Evolutionary conservation across 345 rosid genomes (phyloP).

Genomic region (Eucalyptus rudis): DNA sequence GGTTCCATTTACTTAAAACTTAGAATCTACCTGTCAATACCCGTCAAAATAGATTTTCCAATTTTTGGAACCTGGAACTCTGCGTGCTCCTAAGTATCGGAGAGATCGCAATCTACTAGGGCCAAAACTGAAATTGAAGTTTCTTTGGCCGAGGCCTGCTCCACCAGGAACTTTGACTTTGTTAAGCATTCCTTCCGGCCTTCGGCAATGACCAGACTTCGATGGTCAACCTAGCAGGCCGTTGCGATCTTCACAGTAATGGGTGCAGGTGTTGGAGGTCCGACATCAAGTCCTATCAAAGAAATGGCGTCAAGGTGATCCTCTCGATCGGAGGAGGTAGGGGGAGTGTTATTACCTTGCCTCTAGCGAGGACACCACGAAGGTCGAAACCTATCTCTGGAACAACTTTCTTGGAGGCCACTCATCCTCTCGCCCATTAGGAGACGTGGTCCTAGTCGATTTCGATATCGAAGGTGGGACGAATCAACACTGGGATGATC

Average conservation of each 20-base stretch:
- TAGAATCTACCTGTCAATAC: too few species aligned
- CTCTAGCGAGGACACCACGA: neutral
- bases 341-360: neutral
- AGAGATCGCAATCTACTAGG: conserved; percentile 12
- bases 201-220: conserved; percentile 12
- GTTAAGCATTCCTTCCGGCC: conserved; percentile 5
- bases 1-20: too few species aligned
- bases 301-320: neutral
- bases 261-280: conserved; percentile 1
- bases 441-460: neutral
- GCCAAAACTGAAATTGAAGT: conserved; percentile 4
- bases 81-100: neutral
- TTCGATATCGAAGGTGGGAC: conserved; percentile 11
- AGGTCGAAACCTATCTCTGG: conserved; percentile 1
- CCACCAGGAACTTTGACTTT: neutral
- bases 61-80: too few species aligned
- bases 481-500: neutral
- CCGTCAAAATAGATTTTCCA: too few species aligned
- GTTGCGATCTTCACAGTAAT: neutral
- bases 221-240: conserved; percentile 9
- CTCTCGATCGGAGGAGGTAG: conserved; percentile 5
- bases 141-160: conserved; percentile 8
- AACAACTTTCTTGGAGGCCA: conserved; percentile 8
- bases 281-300: conserved; percentile 1
- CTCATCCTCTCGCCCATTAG: neutral